phyloP scores from a whole-genome alignment of 805 yeast species.

The Cyberlindnera sargentensis region DNA sequence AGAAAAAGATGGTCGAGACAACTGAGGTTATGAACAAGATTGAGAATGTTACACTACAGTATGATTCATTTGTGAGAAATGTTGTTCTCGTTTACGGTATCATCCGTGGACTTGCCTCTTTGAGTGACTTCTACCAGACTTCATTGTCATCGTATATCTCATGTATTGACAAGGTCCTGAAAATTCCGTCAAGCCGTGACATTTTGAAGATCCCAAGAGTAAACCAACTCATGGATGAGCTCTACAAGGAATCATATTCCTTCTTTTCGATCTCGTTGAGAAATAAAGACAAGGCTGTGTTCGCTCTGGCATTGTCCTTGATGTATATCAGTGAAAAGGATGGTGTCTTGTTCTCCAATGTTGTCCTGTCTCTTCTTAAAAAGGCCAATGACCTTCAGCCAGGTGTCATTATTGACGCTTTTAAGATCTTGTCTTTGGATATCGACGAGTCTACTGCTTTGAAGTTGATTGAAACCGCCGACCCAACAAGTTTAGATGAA shows the following conservation, averaged over 20 bases:
- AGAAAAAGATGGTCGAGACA: constrained; percentile 47
- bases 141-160: constrained; percentile 38
- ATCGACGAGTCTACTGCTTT: background rate
- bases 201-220: constrained; percentile 16
- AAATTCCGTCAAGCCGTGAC: background rate
- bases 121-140: constrained; percentile 55
- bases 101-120: constrained; percentile 32
- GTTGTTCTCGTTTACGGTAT: constrained; percentile 45
- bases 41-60: constrained; percentile 39
- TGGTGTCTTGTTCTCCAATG: constrained; percentile 11
- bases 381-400: background rate
- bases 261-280: constrained; percentile 36
- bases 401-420: constrained; percentile 6
- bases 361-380: constrained; percentile 7
- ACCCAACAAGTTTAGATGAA: background rate
- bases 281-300: constrained; percentile 24
- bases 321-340: constrained; percentile 17
- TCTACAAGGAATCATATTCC: constrained; percentile 43
- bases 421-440: constrained; percentile 5
- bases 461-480: background rate
- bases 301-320: constrained; percentile 35
- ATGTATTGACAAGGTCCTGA: constrained; percentile 28
- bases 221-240: constrained; percentile 24
- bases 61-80: constrained; percentile 46
- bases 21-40: constrained; percentile 47